These are phyloP conservation scores for Fonsecaea multimorphosa DNA, from an alignment of 2,329 filamentous ascomycete genomes.

Conservation along the genomic window DNA sequence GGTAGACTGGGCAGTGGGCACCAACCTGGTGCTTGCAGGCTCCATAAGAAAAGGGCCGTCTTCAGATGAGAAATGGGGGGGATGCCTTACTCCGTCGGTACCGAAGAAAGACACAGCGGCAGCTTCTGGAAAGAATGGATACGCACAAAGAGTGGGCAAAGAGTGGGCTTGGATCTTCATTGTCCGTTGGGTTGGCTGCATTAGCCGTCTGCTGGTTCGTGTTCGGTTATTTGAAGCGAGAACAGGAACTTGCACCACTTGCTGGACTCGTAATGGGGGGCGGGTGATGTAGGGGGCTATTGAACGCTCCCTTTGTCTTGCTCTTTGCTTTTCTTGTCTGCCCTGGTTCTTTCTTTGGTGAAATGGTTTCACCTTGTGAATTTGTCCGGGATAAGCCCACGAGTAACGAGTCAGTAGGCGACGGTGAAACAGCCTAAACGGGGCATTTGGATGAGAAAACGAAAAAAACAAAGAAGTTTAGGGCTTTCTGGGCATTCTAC, in stretches of 20 bases:
- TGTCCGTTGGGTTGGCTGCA: slow-evolving; percentile 15
- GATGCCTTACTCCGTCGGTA: no score
- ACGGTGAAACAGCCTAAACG: neutral
- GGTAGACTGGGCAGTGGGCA: no score
- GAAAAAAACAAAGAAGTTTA: neutral
- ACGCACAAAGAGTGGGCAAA: slow-evolving; percentile 6
- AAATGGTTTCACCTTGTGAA: neutral
- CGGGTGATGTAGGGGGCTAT: neutral
- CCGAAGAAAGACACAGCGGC: no score
- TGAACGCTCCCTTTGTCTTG: neutral
- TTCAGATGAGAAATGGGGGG: neutral
- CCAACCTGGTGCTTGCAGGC: neutral
- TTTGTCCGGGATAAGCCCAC: neutral
- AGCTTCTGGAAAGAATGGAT: slow-evolving; percentile 30
- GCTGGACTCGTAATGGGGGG: neutral
- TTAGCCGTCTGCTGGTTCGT: slow-evolving; percentile 16
- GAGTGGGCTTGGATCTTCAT: slow-evolving; percentile 23
- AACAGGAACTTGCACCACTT: neutral
- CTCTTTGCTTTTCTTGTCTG: no score
- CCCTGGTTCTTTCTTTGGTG: neutral
- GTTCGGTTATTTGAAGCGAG: slow-evolving; percentile 21
- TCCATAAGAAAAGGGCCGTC: neutral
- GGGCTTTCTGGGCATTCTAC: no score
- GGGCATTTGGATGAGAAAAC: slow-evolving; percentile 7
- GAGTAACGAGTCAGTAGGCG: no score